Evolutionary conservation across 2,329 filamentous ascomycete species (phyloP).

Genomic region (Grosmannia huntii): DNA sequence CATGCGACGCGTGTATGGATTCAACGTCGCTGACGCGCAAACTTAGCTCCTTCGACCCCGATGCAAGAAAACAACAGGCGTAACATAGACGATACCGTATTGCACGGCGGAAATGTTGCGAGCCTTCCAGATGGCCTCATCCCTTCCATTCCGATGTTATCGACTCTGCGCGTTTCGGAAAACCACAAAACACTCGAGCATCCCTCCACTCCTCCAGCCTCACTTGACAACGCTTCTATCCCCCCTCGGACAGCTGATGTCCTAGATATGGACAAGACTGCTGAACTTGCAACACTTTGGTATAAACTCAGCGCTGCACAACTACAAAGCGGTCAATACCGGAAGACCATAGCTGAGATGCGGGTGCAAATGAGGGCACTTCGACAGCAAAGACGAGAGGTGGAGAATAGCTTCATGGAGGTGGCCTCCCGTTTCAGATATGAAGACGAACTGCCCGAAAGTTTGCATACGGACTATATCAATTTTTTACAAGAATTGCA

Average conservation of each 20-base stretch:
- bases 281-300: background rate
- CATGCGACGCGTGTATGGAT: too few species aligned
- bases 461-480: background rate
- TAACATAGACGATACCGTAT: too few species aligned
- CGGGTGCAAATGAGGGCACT: background rate
- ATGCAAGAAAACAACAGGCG: too few species aligned
- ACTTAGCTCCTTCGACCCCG: too few species aligned
- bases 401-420: constrained; percentile 5
- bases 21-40: too few species aligned
- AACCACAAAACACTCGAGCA: background rate
- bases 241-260: too few species aligned
- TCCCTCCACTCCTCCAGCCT: background rate
- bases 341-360: constrained; percentile 1
- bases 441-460: background rate
- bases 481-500: background rate
- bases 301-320: constrained; percentile 16
- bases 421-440: too few species aligned
- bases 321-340: constrained; percentile 8
- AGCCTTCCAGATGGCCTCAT: too few species aligned
- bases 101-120: too few species aligned
- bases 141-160: too few species aligned
- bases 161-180: background rate
- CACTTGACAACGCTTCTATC: too few species aligned
- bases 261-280: background rate
- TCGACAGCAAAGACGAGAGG: constrained; percentile 1